Conservation (phyloP, 768 basidiomycete genomes). For the Leccinum sublutescens region DNA sequence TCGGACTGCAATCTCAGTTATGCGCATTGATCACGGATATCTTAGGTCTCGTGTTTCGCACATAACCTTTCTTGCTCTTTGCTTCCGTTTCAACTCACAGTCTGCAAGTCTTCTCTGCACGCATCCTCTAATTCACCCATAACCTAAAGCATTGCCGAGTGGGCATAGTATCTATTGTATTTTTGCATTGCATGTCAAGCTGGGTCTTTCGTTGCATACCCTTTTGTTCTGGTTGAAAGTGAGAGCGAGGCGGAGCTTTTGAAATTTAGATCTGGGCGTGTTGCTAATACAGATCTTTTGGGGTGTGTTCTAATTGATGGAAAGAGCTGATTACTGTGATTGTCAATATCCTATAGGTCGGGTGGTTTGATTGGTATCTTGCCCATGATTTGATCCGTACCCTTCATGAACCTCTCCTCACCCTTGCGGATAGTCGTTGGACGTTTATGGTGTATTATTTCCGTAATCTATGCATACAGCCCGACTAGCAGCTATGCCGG, state of each 20-base stretch:
- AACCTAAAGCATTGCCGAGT: slow-evolving; percentile 11
- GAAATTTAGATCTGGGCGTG: not conserved
- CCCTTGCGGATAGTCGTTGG: not conserved
- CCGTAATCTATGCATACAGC: not conserved
- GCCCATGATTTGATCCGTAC: not conserved
- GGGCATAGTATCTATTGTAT: slow-evolving; percentile 15
- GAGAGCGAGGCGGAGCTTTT: not conserved
- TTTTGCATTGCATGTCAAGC: slow-evolving; percentile 6
- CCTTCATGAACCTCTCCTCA: not conserved
- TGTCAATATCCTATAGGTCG: not conserved
- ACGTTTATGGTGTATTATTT: not conserved
- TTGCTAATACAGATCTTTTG: not conserved
- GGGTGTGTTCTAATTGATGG: not conserved
- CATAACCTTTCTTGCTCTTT: not conserved
- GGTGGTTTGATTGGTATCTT: not conserved
- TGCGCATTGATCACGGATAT: slow-evolving; percentile 5
- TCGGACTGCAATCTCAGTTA: not conserved
- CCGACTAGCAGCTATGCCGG: not conserved
- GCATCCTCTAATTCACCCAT: not conserved
- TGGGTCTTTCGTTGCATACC: not conserved
- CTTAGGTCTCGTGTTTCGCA: not conserved
- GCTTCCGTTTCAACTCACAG: not conserved
- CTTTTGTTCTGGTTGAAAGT: not conserved
- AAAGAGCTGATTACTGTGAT: not conserved
- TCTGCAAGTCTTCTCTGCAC: not conserved